Base-by-base conservation (phyloP, 2,329 filamentous ascomycete genomes). In the Graphilbum fragrans region DNA sequence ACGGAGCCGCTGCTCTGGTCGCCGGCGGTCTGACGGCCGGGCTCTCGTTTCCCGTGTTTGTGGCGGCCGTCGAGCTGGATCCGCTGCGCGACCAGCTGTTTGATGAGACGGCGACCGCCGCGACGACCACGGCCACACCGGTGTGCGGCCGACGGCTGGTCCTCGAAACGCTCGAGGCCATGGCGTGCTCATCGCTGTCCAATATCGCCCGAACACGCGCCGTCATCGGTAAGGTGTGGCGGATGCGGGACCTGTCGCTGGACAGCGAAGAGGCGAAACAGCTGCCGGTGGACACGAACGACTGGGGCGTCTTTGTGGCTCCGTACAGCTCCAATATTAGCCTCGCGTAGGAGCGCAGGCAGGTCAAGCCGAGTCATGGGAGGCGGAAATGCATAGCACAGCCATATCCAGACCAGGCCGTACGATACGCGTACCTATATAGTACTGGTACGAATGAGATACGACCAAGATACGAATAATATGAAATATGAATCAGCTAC, bases 41-140 rank as follows among this genome's bases (percentile, higher is more conserved):
- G 14, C 20, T 39, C 2, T 39, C 31, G 18, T 39, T 39, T 20
- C 25, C 38, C 11, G 8, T 39, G 5, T 39, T 39, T 19, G 38
- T 39, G n/a, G 38, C 38, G 3, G 38, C 38, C 29, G 38, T 39
- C 25, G 38, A 39, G 38, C 38, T 39, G 29, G 38, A 39, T n/a
- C 38, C 38, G 21, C 29, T 39, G 10, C 19, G 27, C 29, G 17
- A 35, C 23, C 38, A 29, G 21, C 29, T 39, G 10, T 19, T 25
- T 20, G 17, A 35, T 17, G 18, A 20, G 34, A n/a, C 6, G 33
- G n/a, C 20, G 25, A 5, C 18, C 6, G 12, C 18, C 5, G 19
- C n/a, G 5, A 7, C 27, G 22, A 23, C 27, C n/a, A 5, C 22
- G 11, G 17, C 12, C 17, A 12, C 17, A n/a, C 18, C 17, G 4